Base-by-base conservation (phyloP, 768 basidiomycete species). In the Kwoniella dendrophila region DNA sequence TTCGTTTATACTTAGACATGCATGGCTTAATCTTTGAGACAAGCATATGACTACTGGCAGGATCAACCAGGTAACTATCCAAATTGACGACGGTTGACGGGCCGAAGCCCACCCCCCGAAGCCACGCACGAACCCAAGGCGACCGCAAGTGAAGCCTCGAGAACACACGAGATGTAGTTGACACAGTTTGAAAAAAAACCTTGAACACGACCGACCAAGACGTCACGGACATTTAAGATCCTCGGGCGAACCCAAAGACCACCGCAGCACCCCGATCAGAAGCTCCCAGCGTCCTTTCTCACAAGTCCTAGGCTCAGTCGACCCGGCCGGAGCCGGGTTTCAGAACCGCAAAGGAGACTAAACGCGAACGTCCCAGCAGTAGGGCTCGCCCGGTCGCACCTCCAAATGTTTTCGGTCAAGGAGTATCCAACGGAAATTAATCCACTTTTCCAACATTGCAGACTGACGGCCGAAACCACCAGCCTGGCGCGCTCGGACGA, bases 21-120 rank as follows among this genome's bases (percentile, higher is more conserved):
- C 86, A 86, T 87, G 86, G 85, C 86, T 87, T 86, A 86, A 86
- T 87, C 86, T 86, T 86, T 86, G 85, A 86, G 86, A 86, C 86
- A 87, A 86, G 86, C 86, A 87, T 87, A 86, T 86, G 84, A 86
- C 85, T 86, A 87, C 85, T 87, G 85, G 86, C 86, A 87, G 86
- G 85, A 87, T 87, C 86, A 87, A 87, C 86, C 86, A 86, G 86
- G 85, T 87, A 86, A 86, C 86, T 86, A 86, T 82, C 83, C 80
- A 81, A 69, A 74, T 26, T 24, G 40, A 41, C 59, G 63, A 24
- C 40, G 44, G 33, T 30, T 66, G 63, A 32, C 62, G 34, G 34
- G 33, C 16, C 43, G 7, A n/a, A 43, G 41, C 41, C 12, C 41
- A 20, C 41, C 41, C 11, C 6, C 18, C 12, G 41, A 11, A 14